Evolutionary conservation across 331 rosid species (phyloP).

Genomic region (Quercus tomentella): DNA sequence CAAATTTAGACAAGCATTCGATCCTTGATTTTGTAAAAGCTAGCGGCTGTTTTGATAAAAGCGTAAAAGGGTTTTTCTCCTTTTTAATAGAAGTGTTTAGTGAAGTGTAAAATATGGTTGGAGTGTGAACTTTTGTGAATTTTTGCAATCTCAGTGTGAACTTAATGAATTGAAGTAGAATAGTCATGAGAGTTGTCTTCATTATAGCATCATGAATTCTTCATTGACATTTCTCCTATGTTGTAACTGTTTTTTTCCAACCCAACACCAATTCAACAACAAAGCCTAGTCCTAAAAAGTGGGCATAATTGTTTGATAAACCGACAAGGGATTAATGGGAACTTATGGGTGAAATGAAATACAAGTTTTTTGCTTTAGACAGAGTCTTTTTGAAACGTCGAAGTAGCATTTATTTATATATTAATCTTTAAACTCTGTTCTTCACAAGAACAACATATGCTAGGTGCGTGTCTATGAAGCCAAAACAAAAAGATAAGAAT

Average conservation of each 20-base stretch:
- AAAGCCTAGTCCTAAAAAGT: neutral
- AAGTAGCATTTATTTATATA: too few species aligned
- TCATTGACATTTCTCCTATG: neutral
- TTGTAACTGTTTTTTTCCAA: neutral
- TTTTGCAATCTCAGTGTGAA: neutral
- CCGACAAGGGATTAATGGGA: neutral
- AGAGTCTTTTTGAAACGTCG: too few species aligned
- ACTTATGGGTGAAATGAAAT: neutral
- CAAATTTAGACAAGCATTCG: neutral
- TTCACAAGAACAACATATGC: neutral
- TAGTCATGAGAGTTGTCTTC: neutral
- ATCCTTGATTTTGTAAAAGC: too few species aligned
- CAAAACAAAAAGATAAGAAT: neutral
- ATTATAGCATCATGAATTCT: neutral
- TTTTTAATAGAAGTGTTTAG: neutral
- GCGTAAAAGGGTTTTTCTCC: neutral
- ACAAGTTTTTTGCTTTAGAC: neutral
- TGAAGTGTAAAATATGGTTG: neutral
- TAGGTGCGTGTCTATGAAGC: neutral
- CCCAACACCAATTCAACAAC: conserved; percentile 1
- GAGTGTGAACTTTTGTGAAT: neutral
- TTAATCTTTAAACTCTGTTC: too few species aligned
- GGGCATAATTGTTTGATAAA: neutral
- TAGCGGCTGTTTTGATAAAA: too few species aligned
- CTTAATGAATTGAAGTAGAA: too few species aligned